A percentile compares a stretch with the other conserved stretches of the same genome.
These are phyloP conservation scores for Otatea glauca DNA, from an alignment of 176 grass and related monocot genomes.

Conservation along the genomic window DNA sequence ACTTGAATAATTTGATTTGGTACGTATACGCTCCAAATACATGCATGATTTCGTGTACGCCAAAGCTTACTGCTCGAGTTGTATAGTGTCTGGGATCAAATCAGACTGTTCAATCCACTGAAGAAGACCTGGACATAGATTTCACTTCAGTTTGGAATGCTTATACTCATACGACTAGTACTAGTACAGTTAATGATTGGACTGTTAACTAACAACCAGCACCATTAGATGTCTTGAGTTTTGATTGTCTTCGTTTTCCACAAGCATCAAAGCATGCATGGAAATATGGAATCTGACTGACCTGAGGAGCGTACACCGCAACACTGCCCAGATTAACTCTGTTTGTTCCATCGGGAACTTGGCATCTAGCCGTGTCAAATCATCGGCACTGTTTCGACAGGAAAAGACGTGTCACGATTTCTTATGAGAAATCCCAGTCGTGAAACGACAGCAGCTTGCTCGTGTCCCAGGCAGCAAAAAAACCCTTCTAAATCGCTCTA, in stretches of 20 bases:
- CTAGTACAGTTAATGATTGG: conserved; percentile 4
- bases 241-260: neutral
- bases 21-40: neutral
- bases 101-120: neutral
- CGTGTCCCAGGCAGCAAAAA: conserved; percentile 25
- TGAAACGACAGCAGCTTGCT: conserved; percentile 20
- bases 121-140: neutral
- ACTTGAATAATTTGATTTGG: neutral
- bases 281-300: neutral
- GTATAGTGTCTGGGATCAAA: neutral
- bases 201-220: conserved; percentile 8
- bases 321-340: neutral
- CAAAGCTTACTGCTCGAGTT: no score
- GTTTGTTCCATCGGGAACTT: conserved; percentile 28
- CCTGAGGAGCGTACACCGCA: conserved; percentile 7
- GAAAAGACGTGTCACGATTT: conserved; percentile 27
- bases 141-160: neutral
- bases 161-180: neutral
- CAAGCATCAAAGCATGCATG: neutral
- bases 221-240: neutral
- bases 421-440: neutral
- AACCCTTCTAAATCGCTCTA: neutral
- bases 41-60: neutral
- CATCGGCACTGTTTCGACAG: conserved; percentile 42
- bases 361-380: conserved; percentile 41